Conservation (phyloP, 2,329 filamentous ascomycete genomes). For the Xylaria sp. region DNA sequence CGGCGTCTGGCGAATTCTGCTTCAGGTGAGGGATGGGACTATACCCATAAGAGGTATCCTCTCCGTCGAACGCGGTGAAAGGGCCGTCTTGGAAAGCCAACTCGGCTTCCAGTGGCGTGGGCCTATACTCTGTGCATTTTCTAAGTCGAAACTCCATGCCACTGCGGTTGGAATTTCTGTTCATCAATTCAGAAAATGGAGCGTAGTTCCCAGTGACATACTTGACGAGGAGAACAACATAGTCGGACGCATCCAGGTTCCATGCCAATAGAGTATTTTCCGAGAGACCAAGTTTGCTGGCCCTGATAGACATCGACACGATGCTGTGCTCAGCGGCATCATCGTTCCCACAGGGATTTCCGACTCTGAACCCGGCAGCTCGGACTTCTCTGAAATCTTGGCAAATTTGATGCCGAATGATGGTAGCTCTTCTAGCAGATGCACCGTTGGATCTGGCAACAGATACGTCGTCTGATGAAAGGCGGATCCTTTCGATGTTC, state of each 20-base stretch:
- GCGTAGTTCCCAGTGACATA: conserved; percentile 56
- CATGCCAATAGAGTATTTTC: conserved; percentile 72
- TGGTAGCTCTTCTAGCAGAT: neutral
- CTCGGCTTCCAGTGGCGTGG: conserved; percentile 50
- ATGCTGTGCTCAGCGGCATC: conserved; percentile 39
- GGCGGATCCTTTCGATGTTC: conserved; percentile 17
- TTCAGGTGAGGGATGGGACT: neutral
- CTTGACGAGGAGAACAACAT: conserved; percentile 67
- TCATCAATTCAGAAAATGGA: conserved; percentile 49
- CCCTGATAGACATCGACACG: conserved; percentile 63
- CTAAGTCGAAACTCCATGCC: conserved; percentile 59
- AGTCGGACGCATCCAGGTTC: conserved; percentile 61
- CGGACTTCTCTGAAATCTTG: conserved; percentile 58
- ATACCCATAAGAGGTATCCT: too few relatives aligned
- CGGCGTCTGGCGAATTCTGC: neutral
- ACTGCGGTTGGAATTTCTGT: conserved; percentile 33
- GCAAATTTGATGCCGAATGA: conserved; percentile 39
- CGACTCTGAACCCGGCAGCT: conserved; percentile 64
- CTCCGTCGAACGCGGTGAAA: too few relatives aligned
- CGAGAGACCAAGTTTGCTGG: conserved; percentile 66
- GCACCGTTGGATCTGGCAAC: too few relatives aligned
- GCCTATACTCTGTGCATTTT: conserved; percentile 67
- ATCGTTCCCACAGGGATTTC: conserved; percentile 49
- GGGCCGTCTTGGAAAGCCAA: conserved; percentile 40
- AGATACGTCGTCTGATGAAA: conserved; percentile 16